A percentile compares a stretch with the other conserved stretches of the same genome.
Conservation (phyloP, 2,329 filamentous ascomycete genomes). For the Cryphonectria naterciae region DNA sequence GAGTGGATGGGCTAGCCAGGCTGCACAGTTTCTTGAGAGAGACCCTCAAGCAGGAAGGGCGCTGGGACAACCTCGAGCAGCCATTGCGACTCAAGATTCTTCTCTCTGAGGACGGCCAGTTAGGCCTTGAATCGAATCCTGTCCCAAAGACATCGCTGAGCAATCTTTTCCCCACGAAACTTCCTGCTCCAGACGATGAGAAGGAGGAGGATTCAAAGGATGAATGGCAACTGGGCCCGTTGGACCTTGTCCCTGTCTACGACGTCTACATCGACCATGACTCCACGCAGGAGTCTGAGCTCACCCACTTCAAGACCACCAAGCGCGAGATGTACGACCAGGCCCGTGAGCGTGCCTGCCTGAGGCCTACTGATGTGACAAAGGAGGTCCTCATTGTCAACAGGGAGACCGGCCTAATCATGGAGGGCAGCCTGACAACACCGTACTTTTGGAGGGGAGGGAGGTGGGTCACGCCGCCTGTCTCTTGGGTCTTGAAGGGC, state of each 20-base stretch:
- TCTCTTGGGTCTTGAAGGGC: slow-evolving; percentile 47
- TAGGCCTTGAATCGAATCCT: slow-evolving; percentile 48
- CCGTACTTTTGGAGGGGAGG: slow-evolving; percentile 77
- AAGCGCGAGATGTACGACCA: slow-evolving; percentile 71
- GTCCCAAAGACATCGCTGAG: slow-evolving; percentile 46
- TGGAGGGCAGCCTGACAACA: slow-evolving; percentile 84
- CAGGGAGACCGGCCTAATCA: slow-evolving; percentile 62
- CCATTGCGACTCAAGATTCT: slow-evolving; percentile 60
- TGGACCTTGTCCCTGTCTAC: slow-evolving; percentile 40
- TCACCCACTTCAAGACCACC: slow-evolving; percentile 87
- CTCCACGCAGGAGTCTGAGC: slow-evolving; percentile 56
- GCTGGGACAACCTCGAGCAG: slow-evolving; percentile 32
- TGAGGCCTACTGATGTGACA: slow-evolving; percentile 50
- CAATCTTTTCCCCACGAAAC: slow-evolving; percentile 60
- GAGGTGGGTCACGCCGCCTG: slow-evolving; percentile 79
- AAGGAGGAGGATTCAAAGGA: no score
- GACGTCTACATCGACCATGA: slow-evolving; percentile 50
- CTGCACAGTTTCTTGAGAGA: slow-evolving; percentile 46
- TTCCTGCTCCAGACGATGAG: slow-evolving; percentile 50
- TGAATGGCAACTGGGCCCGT: slow-evolving; percentile 28
- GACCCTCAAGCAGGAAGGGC: slow-evolving; percentile 25
- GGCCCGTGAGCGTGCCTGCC: slow-evolving; percentile 65
- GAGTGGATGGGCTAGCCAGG: slow-evolving; percentile 48
- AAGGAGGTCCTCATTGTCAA: slow-evolving; percentile 80
- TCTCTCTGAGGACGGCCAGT: slow-evolving; percentile 52